phyloP scores from a whole-genome alignment of 768 basidiomycete species.

The Hygrocybe coccinea region DNA sequence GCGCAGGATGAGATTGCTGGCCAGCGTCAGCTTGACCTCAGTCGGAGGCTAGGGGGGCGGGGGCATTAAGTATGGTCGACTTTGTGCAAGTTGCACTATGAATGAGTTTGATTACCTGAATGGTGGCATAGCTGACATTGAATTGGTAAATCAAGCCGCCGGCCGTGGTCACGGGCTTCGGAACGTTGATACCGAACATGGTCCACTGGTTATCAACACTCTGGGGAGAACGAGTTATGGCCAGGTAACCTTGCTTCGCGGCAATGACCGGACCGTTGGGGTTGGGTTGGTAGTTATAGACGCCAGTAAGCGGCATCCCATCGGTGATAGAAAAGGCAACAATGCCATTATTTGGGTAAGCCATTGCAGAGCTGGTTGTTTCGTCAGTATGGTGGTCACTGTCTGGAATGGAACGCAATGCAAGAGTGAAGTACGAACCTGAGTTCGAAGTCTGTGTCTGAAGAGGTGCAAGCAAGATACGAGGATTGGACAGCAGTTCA shows the following conservation, averaged over 20 bases:
- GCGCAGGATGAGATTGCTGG: neutral
- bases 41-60: neutral
- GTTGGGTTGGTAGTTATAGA: neutral
- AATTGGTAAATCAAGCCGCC: neutral
- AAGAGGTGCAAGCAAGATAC: no score
- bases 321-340: neutral
- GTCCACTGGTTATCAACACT: neutral
- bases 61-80: neutral
- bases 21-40: neutral
- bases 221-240: neutral
- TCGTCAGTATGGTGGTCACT: no score
- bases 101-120: neutral
- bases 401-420: no score
- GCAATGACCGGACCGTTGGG: neutral
- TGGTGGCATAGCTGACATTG: neutral
- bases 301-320: conserved; percentile 1
- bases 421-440: no score
- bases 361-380: neutral
- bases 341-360: neutral
- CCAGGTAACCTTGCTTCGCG: neutral
- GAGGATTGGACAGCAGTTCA: no score
- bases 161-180: neutral
- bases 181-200: neutral
- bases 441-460: no score
- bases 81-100: neutral